Percentiles rank a stretch among this genome's conserved stretches.
These are phyloP conservation scores for Curvularia sp. DNA, from an alignment of 2,329 filamentous ascomycete genomes.

Conservation along the genomic window DNA sequence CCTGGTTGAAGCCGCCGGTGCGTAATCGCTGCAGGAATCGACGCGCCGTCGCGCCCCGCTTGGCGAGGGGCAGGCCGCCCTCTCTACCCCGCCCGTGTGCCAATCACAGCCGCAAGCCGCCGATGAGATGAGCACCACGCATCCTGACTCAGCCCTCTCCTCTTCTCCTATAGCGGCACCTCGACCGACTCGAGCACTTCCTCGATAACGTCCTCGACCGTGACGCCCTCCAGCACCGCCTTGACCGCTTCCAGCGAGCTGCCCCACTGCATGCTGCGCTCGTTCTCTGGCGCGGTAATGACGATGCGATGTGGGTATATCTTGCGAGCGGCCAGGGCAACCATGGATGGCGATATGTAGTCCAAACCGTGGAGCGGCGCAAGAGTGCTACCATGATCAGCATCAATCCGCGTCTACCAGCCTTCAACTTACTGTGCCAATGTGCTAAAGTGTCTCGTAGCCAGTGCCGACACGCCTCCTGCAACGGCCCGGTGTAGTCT, in stretches of 20 bases:
- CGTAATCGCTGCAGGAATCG: slow-evolving; percentile 14
- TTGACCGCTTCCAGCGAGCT: slow-evolving; percentile 76
- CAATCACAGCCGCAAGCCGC: slow-evolving; percentile 24
- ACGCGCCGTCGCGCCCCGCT: slow-evolving; percentile 15
- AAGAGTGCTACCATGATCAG: slow-evolving; percentile 63
- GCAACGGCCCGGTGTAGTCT: slow-evolving; percentile 85
- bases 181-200: slow-evolving; percentile 65
- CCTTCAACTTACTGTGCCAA: slow-evolving; percentile 61
- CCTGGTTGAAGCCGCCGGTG: slow-evolving; percentile 11
- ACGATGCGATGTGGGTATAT: slow-evolving; percentile 85
- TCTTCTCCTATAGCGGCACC: slow-evolving; percentile 55
- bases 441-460: slow-evolving; percentile 77
- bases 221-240: slow-evolving; percentile 67
- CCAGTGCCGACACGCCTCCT: slow-evolving; percentile 76
- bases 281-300: slow-evolving; percentile 71
- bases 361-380: slow-evolving; percentile 81
- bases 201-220: slow-evolving; percentile 63
- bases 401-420: slow-evolving; percentile 1
- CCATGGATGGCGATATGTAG: slow-evolving; percentile 83
- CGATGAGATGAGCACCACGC: slow-evolving; percentile 36
- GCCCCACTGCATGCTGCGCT: slow-evolving; percentile 93
- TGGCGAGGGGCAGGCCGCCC: slow-evolving; percentile 23
- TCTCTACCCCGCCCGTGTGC: slow-evolving; percentile 29
- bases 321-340: slow-evolving; percentile 82
- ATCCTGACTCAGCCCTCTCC: slow-evolving; percentile 35